Percentiles rank a stretch among this genome's conserved stretches.
Evolutionary conservation across 495 filamentous ascomycete species (phyloP).

Genomic region (Podospora australis): DNA sequence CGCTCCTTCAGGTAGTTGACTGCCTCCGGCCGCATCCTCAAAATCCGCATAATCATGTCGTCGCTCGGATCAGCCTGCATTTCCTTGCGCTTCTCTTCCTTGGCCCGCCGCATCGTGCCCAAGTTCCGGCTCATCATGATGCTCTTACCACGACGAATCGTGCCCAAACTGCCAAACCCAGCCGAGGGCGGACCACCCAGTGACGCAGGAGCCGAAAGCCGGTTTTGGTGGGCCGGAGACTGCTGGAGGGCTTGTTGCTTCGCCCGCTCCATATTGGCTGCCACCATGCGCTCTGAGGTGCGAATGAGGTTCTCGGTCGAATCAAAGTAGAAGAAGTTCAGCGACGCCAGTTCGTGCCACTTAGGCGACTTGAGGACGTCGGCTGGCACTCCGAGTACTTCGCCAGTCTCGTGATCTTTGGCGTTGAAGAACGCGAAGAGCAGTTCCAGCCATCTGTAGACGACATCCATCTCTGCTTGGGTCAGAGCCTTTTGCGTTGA

Average conservation of each 20-base stretch:
- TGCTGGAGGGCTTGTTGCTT: slow-evolving; percentile 51
- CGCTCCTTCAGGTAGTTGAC: slow-evolving; percentile 80
- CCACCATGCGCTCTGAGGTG: slow-evolving; percentile 90
- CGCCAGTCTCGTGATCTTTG: slow-evolving; percentile 81
- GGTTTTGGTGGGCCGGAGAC: slow-evolving; percentile 41
- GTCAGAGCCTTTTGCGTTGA: slow-evolving; percentile 82
- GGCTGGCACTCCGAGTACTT: slow-evolving; percentile 77
- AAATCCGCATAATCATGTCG: slow-evolving; percentile 94
- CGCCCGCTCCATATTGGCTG: slow-evolving; percentile 71
- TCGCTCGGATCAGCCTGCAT: slow-evolving; percentile 95
- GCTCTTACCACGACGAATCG: slow-evolving; percentile 75
- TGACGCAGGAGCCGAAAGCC: slow-evolving; percentile 64
- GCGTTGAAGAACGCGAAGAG: slow-evolving; percentile 95
- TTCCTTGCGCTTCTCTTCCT: slow-evolving; percentile 91
- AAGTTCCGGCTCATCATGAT: slow-evolving; percentile 94
- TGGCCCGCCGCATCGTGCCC: slow-evolving; percentile 91
- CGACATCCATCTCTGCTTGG: slow-evolving; percentile 87
- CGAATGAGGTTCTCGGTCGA: slow-evolving; percentile 85
- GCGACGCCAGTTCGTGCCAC: slow-evolving; percentile 90
- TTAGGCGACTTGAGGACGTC: slow-evolving; percentile 94
- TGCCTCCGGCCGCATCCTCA: slow-evolving; percentile 96
- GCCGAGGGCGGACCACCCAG: slow-evolving; percentile 28
- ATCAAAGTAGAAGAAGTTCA: slow-evolving; percentile 99
- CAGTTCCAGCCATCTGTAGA: slow-evolving; percentile 89
- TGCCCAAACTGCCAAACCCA: slow-evolving; percentile 63